Conservation (phyloP, 805 yeast genomes). For the Metschnikowia dekortorum region DNA sequence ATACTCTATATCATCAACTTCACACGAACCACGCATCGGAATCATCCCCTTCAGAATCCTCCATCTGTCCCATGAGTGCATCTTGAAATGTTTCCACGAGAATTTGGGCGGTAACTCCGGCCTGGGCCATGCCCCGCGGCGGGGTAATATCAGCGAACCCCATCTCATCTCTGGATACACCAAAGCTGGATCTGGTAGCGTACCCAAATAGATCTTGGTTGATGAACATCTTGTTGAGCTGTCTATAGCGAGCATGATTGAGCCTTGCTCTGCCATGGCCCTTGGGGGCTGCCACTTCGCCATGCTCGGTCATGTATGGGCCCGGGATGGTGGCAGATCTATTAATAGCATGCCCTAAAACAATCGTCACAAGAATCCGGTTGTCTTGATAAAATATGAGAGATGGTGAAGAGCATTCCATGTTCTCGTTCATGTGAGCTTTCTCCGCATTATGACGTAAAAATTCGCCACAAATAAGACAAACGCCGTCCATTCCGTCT, state of each 20-base stretch:
- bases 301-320: constrained; percentile 71
- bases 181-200: constrained; percentile 26
- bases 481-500: constrained; percentile 22
- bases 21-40: constrained; percentile 2
- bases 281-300: constrained; percentile 61
- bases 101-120: constrained; percentile 1
- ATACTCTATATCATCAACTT: not conserved
- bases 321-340: constrained; percentile 40
- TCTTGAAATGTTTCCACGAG: constrained; percentile 1
- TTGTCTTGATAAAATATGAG: constrained; percentile 6
- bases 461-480: constrained; percentile 33
- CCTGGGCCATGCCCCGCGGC: not conserved
- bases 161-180: constrained; percentile 2
- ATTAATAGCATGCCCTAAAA: not conserved
- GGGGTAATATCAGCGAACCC: not conserved
- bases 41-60: constrained; percentile 4
- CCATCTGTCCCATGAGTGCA: not conserved
- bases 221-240: constrained; percentile 58
- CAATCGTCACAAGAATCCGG: not conserved
- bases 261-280: constrained; percentile 55
- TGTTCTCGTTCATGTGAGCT: not conserved
- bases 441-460: not conserved
- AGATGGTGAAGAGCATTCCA: constrained; percentile 7
- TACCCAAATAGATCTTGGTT: constrained; percentile 54
- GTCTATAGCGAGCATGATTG: constrained; percentile 48